Evolutionary conservation across 192 early-diverging fungal species (phyloP), one percentile per base, ranked within the genome.

Genomic region (Coemansia javaensis): DNA sequence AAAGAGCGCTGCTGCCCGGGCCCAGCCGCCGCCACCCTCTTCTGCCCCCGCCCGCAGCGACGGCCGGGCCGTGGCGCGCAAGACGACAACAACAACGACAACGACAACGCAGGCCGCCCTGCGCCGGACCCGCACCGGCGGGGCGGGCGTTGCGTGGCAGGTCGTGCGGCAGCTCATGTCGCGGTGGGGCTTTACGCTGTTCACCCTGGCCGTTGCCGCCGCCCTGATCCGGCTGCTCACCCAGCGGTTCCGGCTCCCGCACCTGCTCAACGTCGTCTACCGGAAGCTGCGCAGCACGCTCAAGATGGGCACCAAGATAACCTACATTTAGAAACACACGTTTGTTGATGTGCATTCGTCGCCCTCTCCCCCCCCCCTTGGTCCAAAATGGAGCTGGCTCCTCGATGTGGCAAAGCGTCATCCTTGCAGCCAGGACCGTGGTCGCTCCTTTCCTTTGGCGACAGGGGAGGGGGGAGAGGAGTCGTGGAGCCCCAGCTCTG

Each of bases 251-350:
- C 70, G 58, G 3, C 45, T 74, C 24, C 58, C 70, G 13, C 53
- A 55, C 4, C 34, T 71, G 4, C 44, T 74, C 31, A 48, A 35
- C 18, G 37, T 46, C 11, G 28, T 74, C 15, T 44, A 56, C 30
- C 30, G 46, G 30, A 65, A 60, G 50, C 44, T 74, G 34, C 66
- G 70, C 63, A 57, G 25, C 28, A 74, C 70, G 0, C 16, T 61
- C 32, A 65, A 61, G 48, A 73, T 73, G 70, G 70, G 70, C 32
- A 66, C 70, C 1, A 53, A 66, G 32, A 59, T 73, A 2, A 73
- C 70, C 11, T 66, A 73, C 50, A 59, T 73, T 9, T 73, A 55
- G 30, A 8, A 14, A 24, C 5, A 22, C 11, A 6, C 23, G 18
- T 32, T 47, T 36, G 12, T 38, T 27, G 13, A 38, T 12, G 35